These are phyloP conservation scores for Xylariaceae sp. DNA, from an alignment of 2,329 filamentous ascomycete genomes.

Conservation along the genomic window DNA sequence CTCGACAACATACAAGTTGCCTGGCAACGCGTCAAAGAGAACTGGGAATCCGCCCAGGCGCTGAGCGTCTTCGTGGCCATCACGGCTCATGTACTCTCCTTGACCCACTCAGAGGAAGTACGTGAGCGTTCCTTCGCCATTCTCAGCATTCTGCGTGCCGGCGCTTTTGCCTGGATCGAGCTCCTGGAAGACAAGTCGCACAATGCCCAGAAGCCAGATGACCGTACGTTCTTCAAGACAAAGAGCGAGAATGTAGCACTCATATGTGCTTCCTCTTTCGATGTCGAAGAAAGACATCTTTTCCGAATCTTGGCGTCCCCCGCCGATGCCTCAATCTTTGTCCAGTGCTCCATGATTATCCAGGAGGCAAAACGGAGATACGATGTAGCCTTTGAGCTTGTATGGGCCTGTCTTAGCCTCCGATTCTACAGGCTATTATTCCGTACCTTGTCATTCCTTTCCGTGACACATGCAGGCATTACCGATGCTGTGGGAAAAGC, in stretches of 20 bases:
- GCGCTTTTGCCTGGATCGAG: conserved; percentile 12
- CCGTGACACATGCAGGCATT: conserved; percentile 5
- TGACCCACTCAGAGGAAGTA: conserved; percentile 3
- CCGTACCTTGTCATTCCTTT: conserved; percentile 4
- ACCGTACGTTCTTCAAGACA: conserved; percentile 2
- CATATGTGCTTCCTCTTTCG: conserved; percentile 9
- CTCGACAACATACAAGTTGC: conserved; percentile 3
- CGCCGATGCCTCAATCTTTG: conserved; percentile 6
- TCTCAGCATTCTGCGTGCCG: conserved; percentile 5
- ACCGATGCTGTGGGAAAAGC: conserved; percentile 10
- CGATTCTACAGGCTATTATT: conserved; percentile 10
- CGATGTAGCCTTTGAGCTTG: not conserved
- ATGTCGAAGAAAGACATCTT: conserved; percentile 5
- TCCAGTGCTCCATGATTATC: conserved; percentile 13
- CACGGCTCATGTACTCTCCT: conserved; percentile 4
- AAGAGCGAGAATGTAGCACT: conserved; percentile 11
- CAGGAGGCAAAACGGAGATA: conserved; percentile 7
- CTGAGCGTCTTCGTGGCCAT: conserved; percentile 1
- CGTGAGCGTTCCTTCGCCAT: not conserved
- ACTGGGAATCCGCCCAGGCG: conserved; percentile 14
- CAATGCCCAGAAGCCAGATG: not conserved
- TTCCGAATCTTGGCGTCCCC: not conserved
- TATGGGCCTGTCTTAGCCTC: conserved; percentile 6
- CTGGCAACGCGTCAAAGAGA: conserved; percentile 8
- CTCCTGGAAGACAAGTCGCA: conserved; percentile 6